Base-by-base conservation (phyloP, 139 green algal genomes). In the Klebsormidium nitens region DNA sequence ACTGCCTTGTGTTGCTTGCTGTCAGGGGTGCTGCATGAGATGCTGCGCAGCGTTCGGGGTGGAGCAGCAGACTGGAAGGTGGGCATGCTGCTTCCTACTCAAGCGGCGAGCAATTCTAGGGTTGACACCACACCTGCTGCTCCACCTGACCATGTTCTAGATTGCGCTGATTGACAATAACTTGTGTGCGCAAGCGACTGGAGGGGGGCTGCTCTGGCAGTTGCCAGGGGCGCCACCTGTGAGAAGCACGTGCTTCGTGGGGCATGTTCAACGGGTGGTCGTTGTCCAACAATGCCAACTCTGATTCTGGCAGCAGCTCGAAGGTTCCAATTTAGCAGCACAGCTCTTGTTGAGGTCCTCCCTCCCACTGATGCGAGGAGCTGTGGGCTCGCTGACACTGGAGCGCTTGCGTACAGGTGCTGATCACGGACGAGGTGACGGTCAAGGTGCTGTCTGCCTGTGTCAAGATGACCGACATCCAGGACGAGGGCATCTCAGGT, bases 401-500 rank as follows among this genome's bases (percentile, higher is more conserved):
- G 14, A 28, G 44, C 44, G 14, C 14, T 28, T 17, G 31, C 17
- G 31, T 37, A 35, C 62, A 70, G 62, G 62, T 74, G 6, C 58
- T 77, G 19, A 72, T 77, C 31, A 71, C 67, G 50, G 70, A 77
- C 34, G 38, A 75, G 17, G 63, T 66, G 5, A 77, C 70, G 0
- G 32, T 71, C 36, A 66, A 66, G 44, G 36, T 77, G 17, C 75
- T 77, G 70, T 77, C 70, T 0, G 42, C 61, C 3, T 40, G 47
- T 23, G 75, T 63, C 57, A 59, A 69, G 32, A 77, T 77, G 63
- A 31, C 70, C 19, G 70, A 77, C 34, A 47, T 77, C 23, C 68
- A 63, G 2, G 70, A 77, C 5, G 70, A 77, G 32, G 70, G 70
- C 39, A 62, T 77, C 64, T 76, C 69, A 31, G 32, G 65, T 72